Percentiles rank a stretch among this genome's conserved stretches.
These are phyloP conservation scores for Aspergillus affinis DNA, from an alignment of 495 filamentous ascomycete species.

Conservation along the genomic window DNA sequence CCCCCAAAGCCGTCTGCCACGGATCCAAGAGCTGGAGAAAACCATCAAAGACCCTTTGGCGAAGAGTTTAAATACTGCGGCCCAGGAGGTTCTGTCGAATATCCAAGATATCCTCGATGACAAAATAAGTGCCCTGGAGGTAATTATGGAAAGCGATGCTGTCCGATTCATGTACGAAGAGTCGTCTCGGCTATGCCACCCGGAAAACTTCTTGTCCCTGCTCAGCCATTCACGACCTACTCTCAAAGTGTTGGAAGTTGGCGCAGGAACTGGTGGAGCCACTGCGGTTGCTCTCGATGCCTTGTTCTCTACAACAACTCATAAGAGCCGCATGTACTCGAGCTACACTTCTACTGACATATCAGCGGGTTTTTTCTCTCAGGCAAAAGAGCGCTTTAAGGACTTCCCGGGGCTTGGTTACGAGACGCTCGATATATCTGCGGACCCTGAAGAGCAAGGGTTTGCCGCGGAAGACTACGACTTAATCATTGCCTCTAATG, in stretches of 20 bases:
- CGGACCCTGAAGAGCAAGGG: conserved; percentile 48
- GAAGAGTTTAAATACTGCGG: background rate
- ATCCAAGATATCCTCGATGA: conserved; percentile 12
- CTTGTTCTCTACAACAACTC: conserved; percentile 21
- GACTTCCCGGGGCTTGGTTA: conserved; percentile 42
- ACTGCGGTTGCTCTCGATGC: conserved; percentile 23
- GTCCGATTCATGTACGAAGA: conserved; percentile 27
- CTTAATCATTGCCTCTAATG: conserved; percentile 51
- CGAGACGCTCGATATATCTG: conserved; percentile 45
- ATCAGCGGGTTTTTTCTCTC: conserved; percentile 50
- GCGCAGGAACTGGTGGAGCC: conserved; percentile 43
- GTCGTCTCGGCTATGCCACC: background rate
- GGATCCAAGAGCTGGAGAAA: background rate
- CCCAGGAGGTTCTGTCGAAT: background rate
- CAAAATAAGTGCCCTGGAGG: conserved; percentile 25
- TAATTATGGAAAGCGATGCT: conserved; percentile 25
- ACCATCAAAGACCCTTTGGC: background rate
- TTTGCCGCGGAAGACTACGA: conserved; percentile 49
- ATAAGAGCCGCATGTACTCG: conserved; percentile 11
- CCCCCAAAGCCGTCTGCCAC: too few species aligned
- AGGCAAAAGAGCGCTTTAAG: conserved; percentile 44
- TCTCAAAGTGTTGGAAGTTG: conserved; percentile 47
- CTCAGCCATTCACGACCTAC: conserved; percentile 39
- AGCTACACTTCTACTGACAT: conserved; percentile 43
- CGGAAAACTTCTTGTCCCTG: conserved; percentile 15